These are phyloP conservation scores for Candida pini DNA, from an alignment of 805 yeast species.

Conservation along the genomic window DNA sequence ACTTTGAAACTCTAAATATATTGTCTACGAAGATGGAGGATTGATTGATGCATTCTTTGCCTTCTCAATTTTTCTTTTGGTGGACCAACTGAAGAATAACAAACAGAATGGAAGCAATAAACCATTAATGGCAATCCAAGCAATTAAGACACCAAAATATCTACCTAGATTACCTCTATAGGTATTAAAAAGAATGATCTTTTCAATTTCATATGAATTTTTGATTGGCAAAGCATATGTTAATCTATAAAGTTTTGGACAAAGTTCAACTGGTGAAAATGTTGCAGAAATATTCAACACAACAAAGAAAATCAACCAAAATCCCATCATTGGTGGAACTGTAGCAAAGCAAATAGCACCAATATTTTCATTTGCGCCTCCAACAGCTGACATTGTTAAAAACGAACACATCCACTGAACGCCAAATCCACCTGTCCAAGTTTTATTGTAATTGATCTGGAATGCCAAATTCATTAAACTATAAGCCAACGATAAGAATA, in stretches of 20 bases:
- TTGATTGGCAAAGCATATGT: slow-evolving; percentile 70
- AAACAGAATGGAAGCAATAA: slow-evolving; percentile 3
- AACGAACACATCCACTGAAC: slow-evolving; percentile 68
- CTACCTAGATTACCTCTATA: slow-evolving; percentile 42
- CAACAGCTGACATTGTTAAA: slow-evolving; percentile 70
- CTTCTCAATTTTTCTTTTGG: slow-evolving; percentile 7
- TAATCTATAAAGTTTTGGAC: slow-evolving; percentile 51
- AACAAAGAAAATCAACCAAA: slow-evolving; percentile 71
- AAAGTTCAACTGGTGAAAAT: slow-evolving; percentile 57
- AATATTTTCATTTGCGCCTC: slow-evolving; percentile 66
- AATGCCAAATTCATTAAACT: slow-evolving; percentile 61
- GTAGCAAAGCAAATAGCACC: slow-evolving; percentile 45
- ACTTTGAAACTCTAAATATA: too few species aligned
- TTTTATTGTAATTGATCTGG: slow-evolving; percentile 51
- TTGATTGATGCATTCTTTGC: too few species aligned
- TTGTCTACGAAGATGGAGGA: too few species aligned
- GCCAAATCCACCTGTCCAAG: slow-evolving; percentile 65
- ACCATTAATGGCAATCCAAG: slow-evolving; percentile 16
- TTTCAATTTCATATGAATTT: slow-evolving; percentile 56
- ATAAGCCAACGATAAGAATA: slow-evolving; percentile 53
- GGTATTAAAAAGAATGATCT: slow-evolving; percentile 53
- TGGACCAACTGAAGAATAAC: slow-evolving; percentile 8
- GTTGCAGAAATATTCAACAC: slow-evolving; percentile 64
- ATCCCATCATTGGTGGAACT: slow-evolving; percentile 61
- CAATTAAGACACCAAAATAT: slow-evolving; percentile 16